Base-by-base conservation (phyloP, 2,329 filamentous ascomycete species). In the Cordyceps farinosa region DNA sequence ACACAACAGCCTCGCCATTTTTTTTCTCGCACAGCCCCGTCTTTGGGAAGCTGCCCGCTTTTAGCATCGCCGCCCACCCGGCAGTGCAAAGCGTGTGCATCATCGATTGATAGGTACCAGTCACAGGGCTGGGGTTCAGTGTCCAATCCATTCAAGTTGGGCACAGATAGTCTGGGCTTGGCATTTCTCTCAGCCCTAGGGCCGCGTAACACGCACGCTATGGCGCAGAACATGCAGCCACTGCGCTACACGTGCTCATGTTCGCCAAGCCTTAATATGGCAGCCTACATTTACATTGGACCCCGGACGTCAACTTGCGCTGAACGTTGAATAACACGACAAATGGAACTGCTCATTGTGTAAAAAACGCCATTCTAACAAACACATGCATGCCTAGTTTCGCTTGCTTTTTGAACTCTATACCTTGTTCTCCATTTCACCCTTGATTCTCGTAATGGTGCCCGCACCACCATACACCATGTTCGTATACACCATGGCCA, bases 401-500 rank as follows among this genome's bases (percentile, higher is more conserved):
- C 32, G 27, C n/a, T 34, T 29, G 5, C 22, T 27, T 53, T 36
- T 36, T 30, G 1, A 8, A 3, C 22, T 69, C 68, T 71, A 71
- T 68, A 79, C 67, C 66, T 73, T 71, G 63, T 79, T 74, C 69
- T 77, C 80, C 79, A 89, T 84, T 79, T 89, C 84, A 53, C 77
- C 76, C 76, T 89, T 89, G 67, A 89, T 86, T 69, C 85, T 79
- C 51, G 87, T 88, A 22, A 89, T 76, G 2, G 86, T 88, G 22
- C 87, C 87, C 1, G 84, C 79, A 13, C 87, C 87, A 13, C 85
- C 84, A 66, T 90, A 89, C 1, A 86, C 82, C 71, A 88, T 75
- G 0, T 79, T 90, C 0, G 95, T 99, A 75, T 98, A 98, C 59
- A 97, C 82, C 87, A 96, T 95, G 2, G 92, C 92, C 15, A 96